A percentile compares a stretch with the other conserved stretches of the same genome.
phyloP scores from a whole-genome alignment of 2,329 filamentous ascomycete genomes.

The Trichocomaceae sp. region DNA sequence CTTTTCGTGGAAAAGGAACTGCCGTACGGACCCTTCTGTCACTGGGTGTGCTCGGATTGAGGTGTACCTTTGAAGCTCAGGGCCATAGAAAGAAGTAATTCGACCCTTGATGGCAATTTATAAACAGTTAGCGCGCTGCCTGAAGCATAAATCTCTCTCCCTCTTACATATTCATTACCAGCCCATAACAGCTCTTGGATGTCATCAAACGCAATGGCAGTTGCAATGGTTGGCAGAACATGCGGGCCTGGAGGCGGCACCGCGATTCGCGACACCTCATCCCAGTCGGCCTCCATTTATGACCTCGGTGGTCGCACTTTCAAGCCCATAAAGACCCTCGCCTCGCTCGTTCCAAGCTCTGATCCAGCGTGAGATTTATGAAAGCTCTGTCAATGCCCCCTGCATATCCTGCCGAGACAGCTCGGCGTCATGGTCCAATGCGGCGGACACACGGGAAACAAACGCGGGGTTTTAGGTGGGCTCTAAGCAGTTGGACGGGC shows the following conservation, averaged over 20 bases:
- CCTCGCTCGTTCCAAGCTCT: neutral
- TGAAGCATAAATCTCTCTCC: neutral
- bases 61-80: constrained; percentile 80
- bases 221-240: constrained; percentile 63
- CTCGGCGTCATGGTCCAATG: constrained; percentile 10
- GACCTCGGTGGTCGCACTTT: constrained; percentile 12
- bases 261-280: constrained; percentile 71
- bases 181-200: constrained; percentile 86
- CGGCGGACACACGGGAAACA: constrained; percentile 8
- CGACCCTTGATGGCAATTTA: constrained; percentile 58
- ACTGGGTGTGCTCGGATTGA: constrained; percentile 74
- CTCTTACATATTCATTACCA: constrained; percentile 77
- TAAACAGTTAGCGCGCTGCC: neutral
- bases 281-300: constrained; percentile 44
- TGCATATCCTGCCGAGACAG: constrained; percentile 7
- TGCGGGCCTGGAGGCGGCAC: constrained; percentile 70
- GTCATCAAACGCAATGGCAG: constrained; percentile 82
- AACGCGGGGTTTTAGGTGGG: constrained; percentile 7
- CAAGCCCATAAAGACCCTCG: neutral
- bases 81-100: constrained; percentile 79
- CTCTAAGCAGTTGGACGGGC: neutral
- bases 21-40: constrained; percentile 71
- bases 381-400: neutral
- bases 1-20: constrained; percentile 84
- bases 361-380: neutral